These are phyloP conservation scores for Salix exigua DNA, from an alignment of 345 rosid species.

Conservation along the genomic window DNA sequence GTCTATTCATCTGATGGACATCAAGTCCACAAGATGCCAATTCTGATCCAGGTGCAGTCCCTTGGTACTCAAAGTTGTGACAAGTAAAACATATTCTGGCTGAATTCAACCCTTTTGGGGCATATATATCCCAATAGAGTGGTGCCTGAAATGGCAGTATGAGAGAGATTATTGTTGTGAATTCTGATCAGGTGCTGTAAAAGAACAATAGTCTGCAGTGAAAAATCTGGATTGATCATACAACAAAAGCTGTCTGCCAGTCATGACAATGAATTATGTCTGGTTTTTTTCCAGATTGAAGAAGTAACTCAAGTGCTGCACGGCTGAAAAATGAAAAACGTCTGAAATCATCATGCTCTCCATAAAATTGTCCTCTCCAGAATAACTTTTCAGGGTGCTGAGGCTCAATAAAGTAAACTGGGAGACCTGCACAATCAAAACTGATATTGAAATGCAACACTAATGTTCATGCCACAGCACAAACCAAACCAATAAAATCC, in stretches of 20 bases:
- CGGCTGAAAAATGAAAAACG: slow-evolving; percentile 96
- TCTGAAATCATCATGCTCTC: slow-evolving; percentile 89
- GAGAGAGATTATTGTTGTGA: slow-evolving; percentile 3
- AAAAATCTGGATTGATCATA: slow-evolving; percentile 33
- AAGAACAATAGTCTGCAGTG: background rate
- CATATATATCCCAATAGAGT: slow-evolving; percentile 89
- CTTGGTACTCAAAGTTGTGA: slow-evolving; percentile 99
- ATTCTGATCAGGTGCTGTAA: slow-evolving; percentile 10
- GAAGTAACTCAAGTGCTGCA: slow-evolving; percentile 89
- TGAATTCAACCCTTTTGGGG: slow-evolving; percentile 84
- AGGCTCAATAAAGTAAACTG: slow-evolving; percentile 94
- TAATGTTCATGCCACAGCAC: background rate
- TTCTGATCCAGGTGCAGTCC: slow-evolving; percentile 78
- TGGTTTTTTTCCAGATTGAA: slow-evolving; percentile 86
- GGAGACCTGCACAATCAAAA: slow-evolving; percentile 64
- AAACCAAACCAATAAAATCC: slow-evolving; percentile 2
- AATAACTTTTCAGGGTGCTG: slow-evolving; percentile 92
- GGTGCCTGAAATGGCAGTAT: slow-evolving; percentile 64
- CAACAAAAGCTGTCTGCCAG: slow-evolving; percentile 99
- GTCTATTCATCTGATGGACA: slow-evolving; percentile 76
- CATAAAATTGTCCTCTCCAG: slow-evolving; percentile 92
- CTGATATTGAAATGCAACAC: slow-evolving; percentile 29
- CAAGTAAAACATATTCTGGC: slow-evolving; percentile 98
- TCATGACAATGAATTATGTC: slow-evolving; percentile 98
- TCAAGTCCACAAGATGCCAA: slow-evolving; percentile 91